Evolutionary conservation across 805 yeast species (phyloP), one percentile per base, ranked within the genome.

Genomic region (Candida caryicola): DNA sequence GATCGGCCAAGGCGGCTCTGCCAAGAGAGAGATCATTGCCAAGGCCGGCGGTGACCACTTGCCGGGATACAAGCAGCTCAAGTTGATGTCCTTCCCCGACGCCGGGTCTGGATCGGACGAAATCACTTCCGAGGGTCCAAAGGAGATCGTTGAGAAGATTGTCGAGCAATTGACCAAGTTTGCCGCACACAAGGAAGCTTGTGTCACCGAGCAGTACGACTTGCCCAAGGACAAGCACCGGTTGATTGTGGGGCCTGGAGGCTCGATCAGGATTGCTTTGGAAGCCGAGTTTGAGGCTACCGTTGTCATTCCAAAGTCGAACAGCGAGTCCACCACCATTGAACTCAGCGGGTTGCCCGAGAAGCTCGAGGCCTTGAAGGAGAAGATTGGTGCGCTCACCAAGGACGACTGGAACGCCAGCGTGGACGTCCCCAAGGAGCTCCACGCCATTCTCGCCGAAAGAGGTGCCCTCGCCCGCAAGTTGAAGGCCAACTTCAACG

Each of bases 211-310:
- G 46, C 73, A 68, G 27, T 50, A 74, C 40, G 79, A 71, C 12
- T 70, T 91, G 51, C 78, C 93, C 29, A 78, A 79, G 56, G 83
- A 79, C 42, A 83, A 82, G 55, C 91, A 86, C 52, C 77, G 87
- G 51, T 71, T 79, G 7, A 55, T 91, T 36, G 78, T 91, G 59
- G 98, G 98, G 28, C 80, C 88, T 27, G 79, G 80, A 41, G 97
- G 98, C 31, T 54, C 78, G 9, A 74, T 76, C 41, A 86, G 91
- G 63, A 82, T 83, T 49, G 69, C 76, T 8, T 60, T 88, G 46
- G 91, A 88, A 65, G 68, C 75, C 12, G 86, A 83, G 52, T 85
- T 74, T 59, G 68, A 71, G 10, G 90, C 86, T 34, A 56, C 60
- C 18, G 60, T 91, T 39, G 70, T 68, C 32, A 75, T 91, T 54